Evolutionary conservation across 305 asterid genomes (phyloP).

Genomic region (Stenogyne calaminthoides): DNA sequence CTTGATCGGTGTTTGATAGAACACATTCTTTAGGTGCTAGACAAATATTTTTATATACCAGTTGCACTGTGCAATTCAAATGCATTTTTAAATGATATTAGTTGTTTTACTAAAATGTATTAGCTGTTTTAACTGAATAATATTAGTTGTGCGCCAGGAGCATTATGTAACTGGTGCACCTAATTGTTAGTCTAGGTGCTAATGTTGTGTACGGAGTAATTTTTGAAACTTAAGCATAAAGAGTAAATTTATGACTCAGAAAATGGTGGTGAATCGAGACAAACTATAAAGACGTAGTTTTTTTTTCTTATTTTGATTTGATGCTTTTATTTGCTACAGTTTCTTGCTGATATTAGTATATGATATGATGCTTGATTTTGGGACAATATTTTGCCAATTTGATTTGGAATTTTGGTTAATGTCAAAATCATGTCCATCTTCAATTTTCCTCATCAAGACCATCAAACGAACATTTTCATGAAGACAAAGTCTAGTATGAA

Average conservation of each 20-base stretch:
- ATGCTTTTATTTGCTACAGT: background rate
- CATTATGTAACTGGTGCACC: too few relatives aligned
- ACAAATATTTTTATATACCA: too few relatives aligned
- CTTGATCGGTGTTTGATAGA: too few relatives aligned
- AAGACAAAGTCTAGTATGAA: too few relatives aligned
- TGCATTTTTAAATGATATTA: too few relatives aligned
- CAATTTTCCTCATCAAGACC: background rate
- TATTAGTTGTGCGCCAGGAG: too few relatives aligned
- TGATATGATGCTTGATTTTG: conserved; percentile 12
- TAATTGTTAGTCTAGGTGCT: too few relatives aligned
- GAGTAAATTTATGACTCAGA: background rate
- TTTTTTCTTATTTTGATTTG: background rate
- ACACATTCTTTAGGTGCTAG: too few relatives aligned
- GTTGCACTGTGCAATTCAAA: too few relatives aligned
- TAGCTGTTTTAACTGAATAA: too few relatives aligned
- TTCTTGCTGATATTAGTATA: background rate
- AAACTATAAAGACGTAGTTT: background rate
- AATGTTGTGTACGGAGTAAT: background rate
- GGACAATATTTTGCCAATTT: background rate
- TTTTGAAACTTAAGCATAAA: background rate
- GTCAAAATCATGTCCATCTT: background rate
- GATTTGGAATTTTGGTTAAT: background rate
- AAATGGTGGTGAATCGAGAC: background rate
- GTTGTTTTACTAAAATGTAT: too few relatives aligned
- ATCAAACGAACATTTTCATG: background rate